Conservation (phyloP, 192 early-diverging fungal genomes). For the Coemansia sp. region DNA sequence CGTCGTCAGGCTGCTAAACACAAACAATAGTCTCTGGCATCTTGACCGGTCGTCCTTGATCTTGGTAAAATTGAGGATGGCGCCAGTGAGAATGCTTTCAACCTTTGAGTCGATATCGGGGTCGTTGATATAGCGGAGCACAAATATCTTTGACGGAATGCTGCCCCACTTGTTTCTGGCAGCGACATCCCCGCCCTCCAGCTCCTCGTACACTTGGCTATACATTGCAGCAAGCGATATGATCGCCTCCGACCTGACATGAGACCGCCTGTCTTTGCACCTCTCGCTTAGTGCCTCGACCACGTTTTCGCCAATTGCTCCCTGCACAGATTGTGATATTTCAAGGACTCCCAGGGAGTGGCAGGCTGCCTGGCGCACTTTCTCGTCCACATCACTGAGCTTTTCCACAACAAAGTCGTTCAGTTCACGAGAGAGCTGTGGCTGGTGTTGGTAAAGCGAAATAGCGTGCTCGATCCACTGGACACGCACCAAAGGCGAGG, state of each 20-base stretch:
- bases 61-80: slow-evolving; percentile 46
- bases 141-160: slow-evolving; percentile 81
- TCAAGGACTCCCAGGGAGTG: slow-evolving; percentile 69
- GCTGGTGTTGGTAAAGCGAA: slow-evolving; percentile 69
- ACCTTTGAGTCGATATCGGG: slow-evolving; percentile 64
- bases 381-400: slow-evolving; percentile 88
- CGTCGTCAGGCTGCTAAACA: slow-evolving; percentile 63
- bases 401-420: slow-evolving; percentile 66
- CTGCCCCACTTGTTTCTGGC: slow-evolving; percentile 69
- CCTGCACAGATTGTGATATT: slow-evolving; percentile 56
- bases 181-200: slow-evolving; percentile 63
- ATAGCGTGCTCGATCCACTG: slow-evolving; percentile 69
- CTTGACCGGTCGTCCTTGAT: slow-evolving; percentile 47
- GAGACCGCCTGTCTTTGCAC: slow-evolving; percentile 85
- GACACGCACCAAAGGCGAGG: slow-evolving; percentile 64
- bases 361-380: slow-evolving; percentile 76
- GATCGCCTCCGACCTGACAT: slow-evolving; percentile 77
- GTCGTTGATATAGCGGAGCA: slow-evolving; percentile 84
- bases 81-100: slow-evolving; percentile 43
- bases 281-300: slow-evolving; percentile 67
- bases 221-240: slow-evolving; percentile 69
- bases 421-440: slow-evolving; percentile 67
- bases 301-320: slow-evolving; percentile 58
- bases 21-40: slow-evolving; percentile 64
- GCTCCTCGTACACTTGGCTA: slow-evolving; percentile 67